Base-by-base conservation (phyloP, 768 basidiomycete species). In the Naganishia vaughanmartiniae region DNA sequence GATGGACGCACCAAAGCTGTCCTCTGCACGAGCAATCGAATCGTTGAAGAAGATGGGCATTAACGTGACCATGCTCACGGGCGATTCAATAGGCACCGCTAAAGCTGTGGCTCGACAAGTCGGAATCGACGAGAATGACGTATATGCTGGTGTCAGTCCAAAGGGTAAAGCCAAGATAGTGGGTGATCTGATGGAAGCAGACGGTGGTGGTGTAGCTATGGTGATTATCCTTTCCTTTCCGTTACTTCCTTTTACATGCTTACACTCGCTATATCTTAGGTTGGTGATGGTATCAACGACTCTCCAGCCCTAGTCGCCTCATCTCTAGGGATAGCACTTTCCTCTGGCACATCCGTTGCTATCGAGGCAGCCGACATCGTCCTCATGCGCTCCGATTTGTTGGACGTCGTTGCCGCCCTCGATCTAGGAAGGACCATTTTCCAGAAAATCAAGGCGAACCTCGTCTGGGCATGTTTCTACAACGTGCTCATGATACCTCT, bases 241-340 rank as follows among this genome's bases (percentile, higher is more conserved):
- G 46, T 54, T 33, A 67, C 57, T 14, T 26, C 15, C 45, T 14
- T 21, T 33, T 33, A 15, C 21, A 28, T 17, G n/a, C 53, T 30
- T 69, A 1, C 21, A 24, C 57, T 17, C 17, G 48, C 48, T 51
- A 26, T 26, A n/a, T 51, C 48, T 19, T 72, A 94, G 93, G 93
- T 99, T 48, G 96, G 96, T 28, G 96, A 99, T 81, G 96, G 96
- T 39, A 96, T 98, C 83, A 98, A 99, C 80, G 96, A 99, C 79
- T 97, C 95, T 2, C 95, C 94, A 1, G 96, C 95, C 15, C 88
- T 99, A 1, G 94, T 93, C 19, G 93, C 92, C 4, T 92, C 95
- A 0, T 92, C 93, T 0, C 91, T 99, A 28, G 96, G 96, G 51
- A 94, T 99, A 71, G 96, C 96, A 0, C 87, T 99, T 6, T 94